These are phyloP conservation scores for Sordariomycetes sp. DNA, from an alignment of 2,329 filamentous ascomycete species.

Conservation along the genomic window DNA sequence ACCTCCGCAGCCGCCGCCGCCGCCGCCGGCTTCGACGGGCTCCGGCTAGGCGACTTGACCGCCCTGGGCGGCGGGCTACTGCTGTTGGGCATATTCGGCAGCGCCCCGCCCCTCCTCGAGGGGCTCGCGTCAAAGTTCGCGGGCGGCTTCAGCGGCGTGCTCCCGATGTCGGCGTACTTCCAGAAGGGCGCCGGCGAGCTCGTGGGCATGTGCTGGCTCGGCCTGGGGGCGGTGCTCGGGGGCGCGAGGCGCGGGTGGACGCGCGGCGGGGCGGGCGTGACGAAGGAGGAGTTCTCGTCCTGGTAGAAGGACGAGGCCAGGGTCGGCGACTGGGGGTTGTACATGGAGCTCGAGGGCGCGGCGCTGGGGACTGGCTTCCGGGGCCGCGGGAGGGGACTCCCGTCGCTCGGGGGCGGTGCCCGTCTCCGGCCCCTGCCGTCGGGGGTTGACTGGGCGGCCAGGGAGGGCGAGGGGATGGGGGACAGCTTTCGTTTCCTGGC, in stretches of 20 bases:
- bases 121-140: slow-evolving; percentile 47
- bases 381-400: slow-evolving; percentile 50
- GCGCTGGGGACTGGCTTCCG: slow-evolving; percentile 30
- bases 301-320: slow-evolving; percentile 52
- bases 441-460: slow-evolving; percentile 44
- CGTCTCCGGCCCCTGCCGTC: slow-evolving; percentile 26
- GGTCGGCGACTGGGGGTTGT: slow-evolving; percentile 45
- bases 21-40: slow-evolving; percentile 17
- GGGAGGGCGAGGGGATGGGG: slow-evolving; percentile 41
- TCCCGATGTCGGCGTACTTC: slow-evolving; percentile 72
- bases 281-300: slow-evolving; percentile 49
- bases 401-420: slow-evolving; percentile 37
- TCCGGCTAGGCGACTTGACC: slow-evolving; percentile 40
- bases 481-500: slow-evolving; percentile 47
- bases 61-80: slow-evolving; percentile 44
- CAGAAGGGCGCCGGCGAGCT: slow-evolving; percentile 80
- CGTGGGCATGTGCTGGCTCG: slow-evolving; percentile 77
- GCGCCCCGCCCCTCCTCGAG: slow-evolving; percentile 33
- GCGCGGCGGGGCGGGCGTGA: slow-evolving; percentile 63
- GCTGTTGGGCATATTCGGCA: slow-evolving; percentile 41
- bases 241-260: slow-evolving; percentile 67
- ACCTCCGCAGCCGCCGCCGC: slow-evolving; percentile 21
- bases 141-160: slow-evolving; percentile 51
- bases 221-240: slow-evolving; percentile 69
- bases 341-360: slow-evolving; percentile 35